Evolutionary conservation across 305 asterid genomes (phyloP).

Genomic region (Euphrasia arctica): DNA sequence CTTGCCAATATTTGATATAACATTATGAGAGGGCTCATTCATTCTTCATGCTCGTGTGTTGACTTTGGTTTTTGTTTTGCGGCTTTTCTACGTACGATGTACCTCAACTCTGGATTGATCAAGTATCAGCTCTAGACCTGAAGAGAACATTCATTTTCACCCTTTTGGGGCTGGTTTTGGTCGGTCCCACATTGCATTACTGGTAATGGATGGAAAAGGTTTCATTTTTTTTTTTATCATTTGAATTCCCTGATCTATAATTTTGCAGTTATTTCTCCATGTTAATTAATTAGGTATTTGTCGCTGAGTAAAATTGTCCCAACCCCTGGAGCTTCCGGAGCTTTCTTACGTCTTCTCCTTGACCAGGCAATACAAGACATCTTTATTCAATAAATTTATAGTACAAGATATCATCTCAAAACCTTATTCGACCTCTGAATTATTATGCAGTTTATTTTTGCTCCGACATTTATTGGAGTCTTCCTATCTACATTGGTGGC

Average conservation of each 20-base stretch:
- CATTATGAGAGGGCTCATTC: conserved; percentile 28
- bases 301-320: conserved; percentile 76
- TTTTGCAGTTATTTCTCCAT: neutral
- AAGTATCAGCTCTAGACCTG: conserved; percentile 62
- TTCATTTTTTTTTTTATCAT: neutral
- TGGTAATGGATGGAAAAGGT: conserved; percentile 42
- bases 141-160: conserved; percentile 74
- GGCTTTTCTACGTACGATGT: conserved; percentile 60
- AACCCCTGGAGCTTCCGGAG: conserved; percentile 74
- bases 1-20: neutral
- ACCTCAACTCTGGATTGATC: conserved; percentile 63
- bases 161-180: conserved; percentile 71
- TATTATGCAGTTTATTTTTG: conserved; percentile 60
- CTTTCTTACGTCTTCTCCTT: conserved; percentile 66
- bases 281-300: conserved; percentile 55
- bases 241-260: neutral
- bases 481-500: conserved; percentile 73
- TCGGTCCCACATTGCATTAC: conserved; percentile 85
- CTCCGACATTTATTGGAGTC: conserved; percentile 77
- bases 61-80: conserved; percentile 31
- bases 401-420: conserved; percentile 4
- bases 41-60: neutral
- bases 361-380: conserved; percentile 58
- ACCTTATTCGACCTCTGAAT: conserved; percentile 11
- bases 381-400: neutral